These are phyloP conservation scores for Scedosporium dehoogii DNA, from an alignment of 2,329 filamentous ascomycete genomes.

Conservation along the genomic window DNA sequence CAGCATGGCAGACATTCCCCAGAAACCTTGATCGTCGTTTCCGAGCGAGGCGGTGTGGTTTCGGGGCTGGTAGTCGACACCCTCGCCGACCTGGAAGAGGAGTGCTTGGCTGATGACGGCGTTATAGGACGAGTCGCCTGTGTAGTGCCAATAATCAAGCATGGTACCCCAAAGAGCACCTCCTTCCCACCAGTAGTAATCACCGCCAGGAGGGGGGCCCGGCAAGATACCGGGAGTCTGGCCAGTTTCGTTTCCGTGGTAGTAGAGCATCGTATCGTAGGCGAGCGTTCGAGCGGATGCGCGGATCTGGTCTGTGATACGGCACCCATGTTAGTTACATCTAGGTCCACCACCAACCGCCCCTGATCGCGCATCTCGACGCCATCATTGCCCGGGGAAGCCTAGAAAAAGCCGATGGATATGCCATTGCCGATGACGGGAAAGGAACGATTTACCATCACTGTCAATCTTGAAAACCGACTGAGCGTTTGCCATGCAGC, in stretches of 20 bases:
- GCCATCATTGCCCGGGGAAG: background rate
- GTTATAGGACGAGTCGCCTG: slow-evolving; percentile 55
- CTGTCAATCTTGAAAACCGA: slow-evolving; percentile 20
- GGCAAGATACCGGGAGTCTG: slow-evolving; percentile 46
- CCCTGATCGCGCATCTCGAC: background rate
- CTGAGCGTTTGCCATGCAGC: slow-evolving; percentile 13
- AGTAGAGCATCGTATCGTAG: slow-evolving; percentile 40
- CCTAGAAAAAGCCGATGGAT: slow-evolving; percentile 1
- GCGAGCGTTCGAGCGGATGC: slow-evolving; percentile 35
- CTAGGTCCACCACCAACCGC: background rate
- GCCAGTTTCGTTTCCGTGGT: slow-evolving; percentile 40
- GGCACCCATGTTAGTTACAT: background rate
- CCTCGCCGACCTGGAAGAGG: slow-evolving; percentile 47
- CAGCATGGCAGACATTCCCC: slow-evolving; percentile 58
- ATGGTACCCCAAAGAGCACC: slow-evolving; percentile 59
- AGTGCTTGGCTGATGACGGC: slow-evolving; percentile 44
- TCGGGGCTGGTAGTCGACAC: slow-evolving; percentile 47
- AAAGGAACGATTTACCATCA: slow-evolving; percentile 15
- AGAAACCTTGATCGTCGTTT: slow-evolving; percentile 64
- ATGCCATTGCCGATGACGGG: background rate
- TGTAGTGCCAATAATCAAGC: slow-evolving; percentile 61
- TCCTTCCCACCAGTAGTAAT: slow-evolving; percentile 69
- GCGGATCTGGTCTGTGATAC: slow-evolving; percentile 32
- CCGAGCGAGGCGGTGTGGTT: slow-evolving; percentile 51
- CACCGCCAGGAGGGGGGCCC: slow-evolving; percentile 41